phyloP scores from a whole-genome alignment of 257 asterid species.

The Solanum bulbocastanum region DNA sequence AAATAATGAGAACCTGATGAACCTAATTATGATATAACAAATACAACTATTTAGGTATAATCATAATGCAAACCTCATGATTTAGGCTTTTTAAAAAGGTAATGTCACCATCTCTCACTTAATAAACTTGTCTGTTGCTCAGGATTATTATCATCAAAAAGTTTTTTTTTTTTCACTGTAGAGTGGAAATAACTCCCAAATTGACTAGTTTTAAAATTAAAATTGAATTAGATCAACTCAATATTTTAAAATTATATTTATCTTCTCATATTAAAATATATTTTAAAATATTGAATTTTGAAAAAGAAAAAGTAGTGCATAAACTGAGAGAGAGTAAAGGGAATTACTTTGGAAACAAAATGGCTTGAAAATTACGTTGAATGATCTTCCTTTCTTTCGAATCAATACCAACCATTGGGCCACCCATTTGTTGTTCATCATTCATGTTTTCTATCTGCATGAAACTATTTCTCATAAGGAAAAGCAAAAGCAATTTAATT shows the following conservation, averaged over 20 bases:
- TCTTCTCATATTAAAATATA: background rate
- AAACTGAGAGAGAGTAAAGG: background rate
- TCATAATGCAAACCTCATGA: background rate
- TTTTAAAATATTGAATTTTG: background rate
- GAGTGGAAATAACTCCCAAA: background rate
- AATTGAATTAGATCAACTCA: background rate
- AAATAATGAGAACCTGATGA: background rate
- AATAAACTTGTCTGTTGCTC: conserved; percentile 3
- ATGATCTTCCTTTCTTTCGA: background rate
- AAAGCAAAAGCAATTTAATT: background rate
- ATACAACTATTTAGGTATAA: background rate
- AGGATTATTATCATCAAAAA: background rate
- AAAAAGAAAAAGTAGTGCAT: background rate
- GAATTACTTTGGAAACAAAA: background rate
- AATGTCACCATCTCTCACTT: background rate
- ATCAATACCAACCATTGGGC: conserved; percentile 1
- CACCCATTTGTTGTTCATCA: background rate
- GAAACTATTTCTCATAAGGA: background rate
- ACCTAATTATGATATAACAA: background rate
- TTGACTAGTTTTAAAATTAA: too few relatives aligned
- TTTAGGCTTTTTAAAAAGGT: background rate
- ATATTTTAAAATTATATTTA: background rate
- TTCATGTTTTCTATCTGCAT: background rate
- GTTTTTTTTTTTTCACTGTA: background rate
- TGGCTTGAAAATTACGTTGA: background rate